phyloP scores from a whole-genome alignment of 2,329 filamentous ascomycete genomes.

The Clarireedia hainanense region DNA sequence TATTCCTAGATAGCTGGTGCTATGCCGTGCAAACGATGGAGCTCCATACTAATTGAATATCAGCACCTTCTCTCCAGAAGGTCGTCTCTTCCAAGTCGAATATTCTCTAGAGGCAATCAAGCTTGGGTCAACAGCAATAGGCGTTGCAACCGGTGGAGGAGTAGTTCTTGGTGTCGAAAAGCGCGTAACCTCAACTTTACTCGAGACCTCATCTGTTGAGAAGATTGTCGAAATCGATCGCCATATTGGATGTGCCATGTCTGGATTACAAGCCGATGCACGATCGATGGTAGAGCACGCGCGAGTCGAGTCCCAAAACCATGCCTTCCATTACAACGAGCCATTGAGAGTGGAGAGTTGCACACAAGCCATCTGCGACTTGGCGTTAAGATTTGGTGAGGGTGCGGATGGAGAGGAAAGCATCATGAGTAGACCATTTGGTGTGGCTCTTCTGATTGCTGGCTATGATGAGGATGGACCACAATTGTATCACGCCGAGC shows the following conservation, averaged over 20 bases:
- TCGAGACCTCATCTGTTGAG: conserved; percentile 96
- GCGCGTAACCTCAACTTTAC: conserved; percentile 93
- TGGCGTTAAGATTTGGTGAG: conserved; percentile 93
- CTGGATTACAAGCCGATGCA: conserved; percentile 92
- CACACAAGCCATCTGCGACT: conserved; percentile 96
- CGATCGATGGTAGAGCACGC: conserved; percentile 98
- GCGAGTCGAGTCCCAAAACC: conserved; percentile 93
- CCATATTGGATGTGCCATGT: conserved; percentile 99
- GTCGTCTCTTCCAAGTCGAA: conserved; percentile 99
- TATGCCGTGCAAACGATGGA: not conserved
- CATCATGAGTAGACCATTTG: conserved; percentile 96
- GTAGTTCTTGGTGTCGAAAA: conserved; percentile 98
- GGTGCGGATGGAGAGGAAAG: conserved; percentile 96
- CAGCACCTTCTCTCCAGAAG: conserved; percentile 99
- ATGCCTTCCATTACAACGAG: conserved; percentile 97
- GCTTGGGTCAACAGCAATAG: conserved; percentile 95
- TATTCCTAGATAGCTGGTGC: conserved; percentile 10
- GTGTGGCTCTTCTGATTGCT: conserved; percentile 91
- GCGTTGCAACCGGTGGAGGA: conserved; percentile 89
- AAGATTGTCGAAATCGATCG: conserved; percentile 99
- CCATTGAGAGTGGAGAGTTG: conserved; percentile 91
- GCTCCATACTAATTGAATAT: conserved; percentile 14
- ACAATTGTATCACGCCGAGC: conserved; percentile 95
- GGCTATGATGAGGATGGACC: conserved; percentile 97
- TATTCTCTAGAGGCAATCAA: conserved; percentile 99